Evolutionary conservation across 140 eudicot genomes (phyloP), one percentile per base, ranked within the genome.

Genomic region (Cichorium intybus): DNA sequence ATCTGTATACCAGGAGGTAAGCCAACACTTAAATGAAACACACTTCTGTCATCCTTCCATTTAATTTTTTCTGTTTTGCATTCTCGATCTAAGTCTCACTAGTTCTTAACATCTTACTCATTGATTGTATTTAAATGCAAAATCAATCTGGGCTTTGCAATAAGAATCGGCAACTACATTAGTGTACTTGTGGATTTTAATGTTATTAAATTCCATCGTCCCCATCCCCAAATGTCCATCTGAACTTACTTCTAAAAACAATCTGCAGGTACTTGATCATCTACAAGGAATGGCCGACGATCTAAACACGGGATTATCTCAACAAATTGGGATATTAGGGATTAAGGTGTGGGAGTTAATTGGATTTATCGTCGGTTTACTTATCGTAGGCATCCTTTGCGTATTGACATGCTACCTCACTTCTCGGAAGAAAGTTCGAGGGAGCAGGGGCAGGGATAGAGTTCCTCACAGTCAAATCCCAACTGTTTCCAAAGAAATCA

Each of bases 311-410:
- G 80, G 76, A 41, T 70, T 91, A 33, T 87, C 88, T 2, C 69
- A 79, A 55, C 74, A 66, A 57, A 80, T 85, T 52, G 79, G 79
- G n/a, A 35, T 85, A 49, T 77, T 87, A 16, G 78, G 83, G 49
- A 81, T 91, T 62, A 80, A 91, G 64, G 88, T 91, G 27, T 87
- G 97, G 97, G 87, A 87, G 71, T 55, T 91, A 37, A 82, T 91
- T 60, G 97, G 90, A 31, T 71, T 87, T 24, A 62, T 87, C 57
- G 84, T 87, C 56, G 96, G 90, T 24, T 34, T 87, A 23, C 76
- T 91, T 76, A 87, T 91, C 22, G 80, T 87, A 23, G 69, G 80
- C 14, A 80, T 90, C 69, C 85, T 90, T 15, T 78, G 81, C 43
- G 80, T 62, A 16, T 73, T 87, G 26, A 76, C 95, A 17, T 76